These are phyloP conservation scores for Blastocystis sp. DNA, from an alignment of 352 stramenopile species.

Conservation along the genomic window DNA sequence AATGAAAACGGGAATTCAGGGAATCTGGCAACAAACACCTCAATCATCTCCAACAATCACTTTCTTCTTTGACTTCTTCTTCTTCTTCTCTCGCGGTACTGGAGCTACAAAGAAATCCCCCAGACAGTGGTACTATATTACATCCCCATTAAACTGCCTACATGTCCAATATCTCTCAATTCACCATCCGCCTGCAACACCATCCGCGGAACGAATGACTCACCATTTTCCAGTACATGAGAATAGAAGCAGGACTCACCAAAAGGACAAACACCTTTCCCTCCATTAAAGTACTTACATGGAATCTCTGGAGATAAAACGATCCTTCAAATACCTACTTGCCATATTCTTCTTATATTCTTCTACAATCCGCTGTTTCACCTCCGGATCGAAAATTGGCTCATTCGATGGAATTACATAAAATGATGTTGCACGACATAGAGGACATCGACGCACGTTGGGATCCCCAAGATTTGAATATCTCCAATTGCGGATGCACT, in stretches of 20 bases:
- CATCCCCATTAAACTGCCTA: background rate
- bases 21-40: constrained; percentile 29
- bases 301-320: constrained; percentile 30
- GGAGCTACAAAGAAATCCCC: constrained; percentile 5
- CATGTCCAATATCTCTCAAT: constrained; percentile 52
- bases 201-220: constrained; percentile 21
- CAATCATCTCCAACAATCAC: constrained; percentile 55
- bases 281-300: constrained; percentile 58
- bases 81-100: background rate
- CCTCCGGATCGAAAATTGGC: constrained; percentile 45
- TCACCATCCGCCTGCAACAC: constrained; percentile 44
- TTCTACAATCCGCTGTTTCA: constrained; percentile 35
- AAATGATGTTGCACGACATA: constrained; percentile 43
- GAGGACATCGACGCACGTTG: constrained; percentile 35
- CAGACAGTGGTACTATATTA: constrained; percentile 15
- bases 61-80: constrained; percentile 6
- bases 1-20: too few species aligned
- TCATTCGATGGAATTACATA: constrained; percentile 49
- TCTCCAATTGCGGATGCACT: constrained; percentile 52
- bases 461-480: constrained; percentile 55
- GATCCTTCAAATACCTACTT: background rate
- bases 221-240: constrained; percentile 23
- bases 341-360: constrained; percentile 55
- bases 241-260: constrained; percentile 53
- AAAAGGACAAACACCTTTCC: constrained; percentile 46